Evolutionary conservation across 352 stramenopile genomes (phyloP).

Genomic region (Halophytophthora polymorphica): DNA sequence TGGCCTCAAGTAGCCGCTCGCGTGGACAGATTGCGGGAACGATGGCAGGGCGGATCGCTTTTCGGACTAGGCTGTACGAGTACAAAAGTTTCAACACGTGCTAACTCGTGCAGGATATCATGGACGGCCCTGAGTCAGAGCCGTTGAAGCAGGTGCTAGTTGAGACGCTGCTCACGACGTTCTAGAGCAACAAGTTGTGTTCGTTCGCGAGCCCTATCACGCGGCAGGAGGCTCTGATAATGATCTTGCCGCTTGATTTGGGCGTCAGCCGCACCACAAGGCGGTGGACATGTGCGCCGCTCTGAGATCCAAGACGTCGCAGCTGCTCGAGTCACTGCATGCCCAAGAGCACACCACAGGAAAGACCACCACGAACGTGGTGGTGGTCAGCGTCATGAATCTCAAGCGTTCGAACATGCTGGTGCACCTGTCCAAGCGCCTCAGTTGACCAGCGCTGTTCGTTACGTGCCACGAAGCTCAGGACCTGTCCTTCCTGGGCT

Average conservation of each 20-base stretch:
- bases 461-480: conserved; percentile 96
- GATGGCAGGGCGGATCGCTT: conserved; percentile 59
- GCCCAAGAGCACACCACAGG: conserved; percentile 71
- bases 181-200: conserved; percentile 92
- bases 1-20: conserved; percentile 55
- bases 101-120: conserved; percentile 86
- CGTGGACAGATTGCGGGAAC: conserved; percentile 26
- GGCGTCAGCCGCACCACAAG: conserved; percentile 92
- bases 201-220: conserved; percentile 89
- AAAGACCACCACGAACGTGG: conserved; percentile 85
- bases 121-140: conserved; percentile 85
- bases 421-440: conserved; percentile 96
- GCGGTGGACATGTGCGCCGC: conserved; percentile 98
- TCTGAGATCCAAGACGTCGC: conserved; percentile 98
- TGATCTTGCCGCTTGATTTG: conserved; percentile 98
- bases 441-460: conserved; percentile 92
- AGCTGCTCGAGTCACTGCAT: conserved; percentile 95
- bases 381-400: conserved; percentile 97
- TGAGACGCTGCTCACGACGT: conserved; percentile 89
- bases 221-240: conserved; percentile 98
- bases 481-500: conserved; percentile 91
- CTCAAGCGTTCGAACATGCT: conserved; percentile 98
- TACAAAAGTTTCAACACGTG: conserved; percentile 84
- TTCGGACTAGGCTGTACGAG: conserved; percentile 84
- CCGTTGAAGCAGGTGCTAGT: conserved; percentile 88